Percentiles rank a stretch among this genome's conserved stretches.
phyloP scores from a whole-genome alignment of 495 filamentous ascomycete genomes.

The Immersiella caudata region DNA sequence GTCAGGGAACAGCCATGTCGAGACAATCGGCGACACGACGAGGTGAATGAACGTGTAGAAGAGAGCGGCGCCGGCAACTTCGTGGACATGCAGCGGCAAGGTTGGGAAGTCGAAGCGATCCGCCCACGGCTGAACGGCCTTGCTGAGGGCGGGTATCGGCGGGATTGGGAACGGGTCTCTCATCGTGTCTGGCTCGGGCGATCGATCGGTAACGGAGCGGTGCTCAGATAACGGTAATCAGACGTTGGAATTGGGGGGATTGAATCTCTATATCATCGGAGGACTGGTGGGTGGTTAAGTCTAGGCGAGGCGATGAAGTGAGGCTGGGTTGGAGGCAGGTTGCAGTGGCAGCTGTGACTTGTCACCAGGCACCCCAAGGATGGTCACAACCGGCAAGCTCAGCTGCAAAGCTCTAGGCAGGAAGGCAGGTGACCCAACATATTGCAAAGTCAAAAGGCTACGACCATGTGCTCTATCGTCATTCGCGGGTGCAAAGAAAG shows the following conservation, averaged over 20 bases:
- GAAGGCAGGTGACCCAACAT: neutral
- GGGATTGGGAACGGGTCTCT: conserved; percentile 72
- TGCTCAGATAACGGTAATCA: neutral
- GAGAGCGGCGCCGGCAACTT: conserved; percentile 72
- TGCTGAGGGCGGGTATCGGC: conserved; percentile 55
- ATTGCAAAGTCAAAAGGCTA: neutral
- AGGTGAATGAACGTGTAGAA: conserved; percentile 78
- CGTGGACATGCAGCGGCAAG: conserved; percentile 85
- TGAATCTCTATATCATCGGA: neutral
- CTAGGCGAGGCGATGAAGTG: conserved; percentile 4
- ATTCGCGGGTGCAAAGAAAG: conserved; percentile 10
- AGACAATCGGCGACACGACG: conserved; percentile 75
- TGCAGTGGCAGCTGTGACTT: neutral
- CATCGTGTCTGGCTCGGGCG: conserved; percentile 45
- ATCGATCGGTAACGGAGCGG: neutral
- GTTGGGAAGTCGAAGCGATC: conserved; percentile 64
- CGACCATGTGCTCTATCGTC: conserved; percentile 16
- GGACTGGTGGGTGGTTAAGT: neutral
- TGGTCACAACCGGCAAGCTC: neutral
- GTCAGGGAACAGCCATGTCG: conserved; percentile 66
- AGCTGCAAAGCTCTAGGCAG: conserved; percentile 14
- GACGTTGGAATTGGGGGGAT: neutral
- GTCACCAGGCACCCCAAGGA: conserved; percentile 19
- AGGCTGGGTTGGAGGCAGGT: conserved; percentile 1
- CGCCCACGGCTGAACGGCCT: conserved; percentile 60